Conservation (phyloP, 148 eudicot species). For the Chenopodium quinoa region DNA sequence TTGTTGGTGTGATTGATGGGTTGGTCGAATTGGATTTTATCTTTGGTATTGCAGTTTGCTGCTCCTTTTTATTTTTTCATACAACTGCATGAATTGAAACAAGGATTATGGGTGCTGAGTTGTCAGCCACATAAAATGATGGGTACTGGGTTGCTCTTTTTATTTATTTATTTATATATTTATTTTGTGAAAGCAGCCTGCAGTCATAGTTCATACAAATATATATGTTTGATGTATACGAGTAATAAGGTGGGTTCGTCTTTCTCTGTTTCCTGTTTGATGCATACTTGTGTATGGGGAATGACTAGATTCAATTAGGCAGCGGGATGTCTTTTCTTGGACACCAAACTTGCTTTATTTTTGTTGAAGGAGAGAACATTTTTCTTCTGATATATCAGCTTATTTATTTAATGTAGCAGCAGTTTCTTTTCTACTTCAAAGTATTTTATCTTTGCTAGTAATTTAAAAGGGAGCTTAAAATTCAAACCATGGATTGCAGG, state of each 20-base stretch:
- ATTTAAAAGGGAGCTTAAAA: slow-evolving; percentile 9
- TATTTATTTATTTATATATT: background rate
- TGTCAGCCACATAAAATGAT: background rate
- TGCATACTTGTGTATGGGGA: no score
- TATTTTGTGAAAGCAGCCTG: background rate
- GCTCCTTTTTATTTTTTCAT: no score
- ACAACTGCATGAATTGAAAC: background rate
- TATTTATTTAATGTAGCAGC: background rate
- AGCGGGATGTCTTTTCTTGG: no score
- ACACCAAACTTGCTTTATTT: no score
- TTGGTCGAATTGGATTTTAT: background rate
- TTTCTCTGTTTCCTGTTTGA: background rate
- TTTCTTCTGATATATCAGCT: no score
- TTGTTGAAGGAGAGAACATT: no score
- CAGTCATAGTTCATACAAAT: background rate
- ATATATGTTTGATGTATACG: background rate
- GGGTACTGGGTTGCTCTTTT: background rate
- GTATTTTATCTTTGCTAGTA: background rate
- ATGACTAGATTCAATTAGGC: no score
- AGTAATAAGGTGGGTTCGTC: background rate
- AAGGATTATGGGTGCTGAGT: background rate
- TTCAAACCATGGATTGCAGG: slow-evolving; percentile 41
- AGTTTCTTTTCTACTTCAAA: no score
- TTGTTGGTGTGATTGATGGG: background rate
- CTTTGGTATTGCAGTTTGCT: background rate